phyloP scores from a whole-genome alignment of 176 grass and related monocot species.

The Aegilops speltoides region DNA sequence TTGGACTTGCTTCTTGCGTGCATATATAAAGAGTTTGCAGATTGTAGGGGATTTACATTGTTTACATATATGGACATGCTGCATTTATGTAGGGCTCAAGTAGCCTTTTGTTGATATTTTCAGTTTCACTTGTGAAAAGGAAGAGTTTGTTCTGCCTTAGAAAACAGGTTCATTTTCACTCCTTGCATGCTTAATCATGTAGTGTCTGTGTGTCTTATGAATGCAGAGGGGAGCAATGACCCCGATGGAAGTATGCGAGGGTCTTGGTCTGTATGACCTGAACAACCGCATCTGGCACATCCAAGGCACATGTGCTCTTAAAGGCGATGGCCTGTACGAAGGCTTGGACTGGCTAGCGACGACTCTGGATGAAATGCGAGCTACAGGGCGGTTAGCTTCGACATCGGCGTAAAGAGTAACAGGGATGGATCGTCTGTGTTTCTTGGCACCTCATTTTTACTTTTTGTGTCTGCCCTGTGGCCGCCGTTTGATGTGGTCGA shows the following conservation, averaged over 20 bases:
- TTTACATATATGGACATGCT: neutral
- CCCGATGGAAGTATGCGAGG: conserved; percentile 92
- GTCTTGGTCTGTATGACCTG: conserved; percentile 81
- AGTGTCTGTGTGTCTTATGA: neutral
- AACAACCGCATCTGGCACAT: conserved; percentile 90
- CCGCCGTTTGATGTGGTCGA: neutral
- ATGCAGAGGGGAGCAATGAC: conserved; percentile 88
- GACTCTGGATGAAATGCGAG: conserved; percentile 72
- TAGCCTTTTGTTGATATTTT: neutral
- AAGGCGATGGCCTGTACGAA: conserved; percentile 89
- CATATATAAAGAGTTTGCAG: neutral
- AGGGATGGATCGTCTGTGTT: neutral
- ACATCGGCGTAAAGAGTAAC: conserved; percentile 38
- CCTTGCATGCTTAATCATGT: neutral
- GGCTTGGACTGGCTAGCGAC: conserved; percentile 90
- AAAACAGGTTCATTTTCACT: neutral
- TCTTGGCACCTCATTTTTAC: neutral
- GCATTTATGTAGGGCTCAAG: neutral
- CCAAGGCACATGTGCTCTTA: conserved; percentile 83
- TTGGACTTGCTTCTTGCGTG: neutral
- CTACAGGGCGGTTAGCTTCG: conserved; percentile 57
- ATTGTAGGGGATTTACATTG: neutral
- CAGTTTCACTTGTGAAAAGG: neutral
- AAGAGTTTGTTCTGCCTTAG: neutral
- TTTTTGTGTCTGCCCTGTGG: neutral